A percentile compares a stretch with the other conserved stretches of the same genome.
These are phyloP conservation scores for Durio zibethinus DNA, from an alignment of 345 rosid species.

Conservation along the genomic window DNA sequence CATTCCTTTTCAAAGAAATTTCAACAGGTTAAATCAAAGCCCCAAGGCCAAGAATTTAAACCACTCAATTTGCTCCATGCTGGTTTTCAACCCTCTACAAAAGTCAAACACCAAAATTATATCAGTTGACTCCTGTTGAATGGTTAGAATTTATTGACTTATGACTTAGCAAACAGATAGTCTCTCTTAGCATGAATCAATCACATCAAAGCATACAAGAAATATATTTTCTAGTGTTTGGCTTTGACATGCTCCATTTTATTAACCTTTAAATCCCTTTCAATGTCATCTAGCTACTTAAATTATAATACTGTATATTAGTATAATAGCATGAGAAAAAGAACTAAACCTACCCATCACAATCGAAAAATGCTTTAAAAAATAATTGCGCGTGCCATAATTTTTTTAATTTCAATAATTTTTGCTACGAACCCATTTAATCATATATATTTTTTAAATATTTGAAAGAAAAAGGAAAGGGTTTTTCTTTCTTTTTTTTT, in stretches of 20 bases:
- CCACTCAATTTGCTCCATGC: slow-evolving; percentile 34
- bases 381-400: background rate
- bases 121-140: slow-evolving; percentile 31
- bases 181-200: slow-evolving; percentile 4
- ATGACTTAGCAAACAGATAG: slow-evolving; percentile 3
- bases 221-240: background rate
- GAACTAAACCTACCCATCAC: background rate
- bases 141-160: slow-evolving; percentile 35
- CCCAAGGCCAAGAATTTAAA: background rate
- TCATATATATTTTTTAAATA: too few species aligned
- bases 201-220: slow-evolving; percentile 17
- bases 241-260: slow-evolving; percentile 10
- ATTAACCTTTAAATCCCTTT: slow-evolving; percentile 2
- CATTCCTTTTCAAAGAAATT: background rate
- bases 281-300: background rate
- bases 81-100: background rate
- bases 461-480: background rate
- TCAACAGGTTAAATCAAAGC: background rate
- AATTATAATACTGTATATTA: background rate
- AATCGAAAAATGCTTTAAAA: background rate
- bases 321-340: background rate
- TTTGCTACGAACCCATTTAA: too few species aligned
- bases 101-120: slow-evolving; percentile 40
- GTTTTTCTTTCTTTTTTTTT: background rate
- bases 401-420: background rate